A percentile compares a stretch with the other conserved stretches of the same genome.
Evolutionary conservation across 2,329 filamentous ascomycete species (phyloP).

Genomic region (Knoxdaviesia capensis): DNA sequence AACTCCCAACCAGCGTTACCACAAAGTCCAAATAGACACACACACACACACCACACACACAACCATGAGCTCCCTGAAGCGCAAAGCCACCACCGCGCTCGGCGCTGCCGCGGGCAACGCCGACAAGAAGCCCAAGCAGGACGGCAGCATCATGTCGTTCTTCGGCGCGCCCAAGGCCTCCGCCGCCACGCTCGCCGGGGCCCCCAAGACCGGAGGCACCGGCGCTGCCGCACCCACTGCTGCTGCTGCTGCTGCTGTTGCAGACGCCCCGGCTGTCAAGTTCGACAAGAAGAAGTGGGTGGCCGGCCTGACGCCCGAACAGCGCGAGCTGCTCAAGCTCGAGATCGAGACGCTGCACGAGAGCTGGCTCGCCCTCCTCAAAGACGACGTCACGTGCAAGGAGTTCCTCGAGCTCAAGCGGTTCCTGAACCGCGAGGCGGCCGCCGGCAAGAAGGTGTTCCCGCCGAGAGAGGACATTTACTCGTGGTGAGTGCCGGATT

Average conservation of each 20-base stretch:
- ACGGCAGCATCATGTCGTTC: constrained; percentile 74
- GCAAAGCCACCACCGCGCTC: constrained; percentile 34
- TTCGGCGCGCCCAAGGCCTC: constrained; percentile 49
- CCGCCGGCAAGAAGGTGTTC: constrained; percentile 58
- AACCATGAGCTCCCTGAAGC: constrained; percentile 40
- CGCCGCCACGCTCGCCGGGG: constrained; percentile 12
- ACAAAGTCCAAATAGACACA: not conserved
- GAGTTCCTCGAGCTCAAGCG: constrained; percentile 77
- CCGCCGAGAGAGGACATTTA: constrained; percentile 81
- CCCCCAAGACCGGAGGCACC: constrained; percentile 4
- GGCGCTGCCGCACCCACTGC: constrained; percentile 4
- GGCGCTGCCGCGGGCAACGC: constrained; percentile 17
- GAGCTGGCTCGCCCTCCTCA: constrained; percentile 76
- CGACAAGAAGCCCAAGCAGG: constrained; percentile 51
- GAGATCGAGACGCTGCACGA: constrained; percentile 87
- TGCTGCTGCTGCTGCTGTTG: constrained; percentile 6
- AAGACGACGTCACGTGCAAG: constrained; percentile 60
- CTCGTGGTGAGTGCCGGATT: constrained; percentile 48
- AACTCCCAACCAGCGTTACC: not conserved
- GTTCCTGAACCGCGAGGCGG: constrained; percentile 64
- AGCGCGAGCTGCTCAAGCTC: constrained; percentile 61
- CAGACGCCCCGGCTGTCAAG: constrained; percentile 20
- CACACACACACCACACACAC: not conserved
- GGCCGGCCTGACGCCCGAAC: constrained; percentile 57
- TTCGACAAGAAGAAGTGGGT: constrained; percentile 90